Evolutionary conservation across 1,139 yeast genomes (phyloP), one percentile per base, ranked within the genome.

Genomic region (Magnusiomyces starmeri): DNA sequence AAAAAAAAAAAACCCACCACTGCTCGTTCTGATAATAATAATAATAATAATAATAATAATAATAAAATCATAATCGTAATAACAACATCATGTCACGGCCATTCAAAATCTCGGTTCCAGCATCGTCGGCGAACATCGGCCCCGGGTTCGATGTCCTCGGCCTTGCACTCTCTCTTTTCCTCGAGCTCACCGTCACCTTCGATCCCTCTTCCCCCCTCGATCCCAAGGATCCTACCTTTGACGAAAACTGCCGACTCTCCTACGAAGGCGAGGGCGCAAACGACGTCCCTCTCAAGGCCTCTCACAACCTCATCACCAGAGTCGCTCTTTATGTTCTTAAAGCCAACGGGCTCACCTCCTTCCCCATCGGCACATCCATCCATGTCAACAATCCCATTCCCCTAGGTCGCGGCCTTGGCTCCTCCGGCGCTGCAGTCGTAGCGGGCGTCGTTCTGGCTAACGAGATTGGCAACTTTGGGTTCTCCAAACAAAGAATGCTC

Each of bases 61-160:
- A n/a, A n/a, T n/a, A 14, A 18, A 6, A 18, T 32, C 37, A n/a
- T 18, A 18, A 32, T 18, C 37, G 6, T 4, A 14, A n/a, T 7
- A 12, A 4, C 37, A 32, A 4, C 37, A 32, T 18, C 37, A 43
- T 44, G 47, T 26, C 39, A 4, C 16, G 49, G 51, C 37, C 55
- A 22, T 68, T 66, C 54, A 51, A 58, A 22, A 79, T 90, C 62
- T 81, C 78, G 54, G 96, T 92, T 16, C 98, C 98, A 2, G 97
- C 97, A 2, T 90, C 97, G 2, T 86, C 96, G 48, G 98, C 98
- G 63, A 92, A 92, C 65, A 90, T 92, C 51, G 98, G 98, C 8
- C 98, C 98, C 2, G 98, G 98, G 1, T 92, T 90, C 65, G 98
- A 92, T 69, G 98, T 92, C 4, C 74, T 92, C 51, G 98, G 98